Conservation (phyloP, 768 basidiomycete species). For the Ramaria sp. region DNA sequence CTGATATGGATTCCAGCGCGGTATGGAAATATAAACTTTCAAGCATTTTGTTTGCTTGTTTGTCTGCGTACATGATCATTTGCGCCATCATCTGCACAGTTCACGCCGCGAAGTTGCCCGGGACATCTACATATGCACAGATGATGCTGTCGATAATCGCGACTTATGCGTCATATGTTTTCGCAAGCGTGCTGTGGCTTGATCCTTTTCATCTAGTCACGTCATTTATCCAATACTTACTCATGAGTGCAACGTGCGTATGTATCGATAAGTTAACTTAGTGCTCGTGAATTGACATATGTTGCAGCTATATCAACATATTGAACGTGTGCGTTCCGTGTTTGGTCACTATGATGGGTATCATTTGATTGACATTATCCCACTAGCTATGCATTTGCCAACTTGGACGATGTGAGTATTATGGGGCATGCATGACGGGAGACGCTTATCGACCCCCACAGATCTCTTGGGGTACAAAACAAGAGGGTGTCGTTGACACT, state of each 20-base stretch:
- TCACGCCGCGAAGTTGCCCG: slow-evolving; percentile 56
- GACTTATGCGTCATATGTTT: slow-evolving; percentile 61
- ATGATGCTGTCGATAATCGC: slow-evolving; percentile 83
- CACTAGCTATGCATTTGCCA: slow-evolving; percentile 71
- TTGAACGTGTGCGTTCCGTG: slow-evolving; percentile 53
- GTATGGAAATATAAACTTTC: slow-evolving; percentile 81
- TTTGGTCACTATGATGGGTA: slow-evolving; percentile 5
- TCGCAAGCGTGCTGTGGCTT: slow-evolving; percentile 70
- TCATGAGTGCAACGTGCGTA: slow-evolving; percentile 58
- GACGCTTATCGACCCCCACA: slow-evolving; percentile 16
- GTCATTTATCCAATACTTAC: slow-evolving; percentile 78
- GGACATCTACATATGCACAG: slow-evolving; percentile 47
- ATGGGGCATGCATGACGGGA: not conserved
- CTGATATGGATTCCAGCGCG: slow-evolving; percentile 32
- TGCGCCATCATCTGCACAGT: slow-evolving; percentile 77
- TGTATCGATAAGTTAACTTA: not conserved
- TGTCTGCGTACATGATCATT: slow-evolving; percentile 78
- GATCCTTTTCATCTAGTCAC: slow-evolving; percentile 98
- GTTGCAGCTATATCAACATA: slow-evolving; percentile 48
- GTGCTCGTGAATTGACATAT: not conserved
- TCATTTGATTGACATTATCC: slow-evolving; percentile 20
- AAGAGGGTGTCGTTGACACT: slow-evolving; percentile 43
- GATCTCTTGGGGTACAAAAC: slow-evolving; percentile 96
- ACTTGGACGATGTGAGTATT: slow-evolving; percentile 66
- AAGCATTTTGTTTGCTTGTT: slow-evolving; percentile 57